phyloP scores from a whole-genome alignment of 768 basidiomycete genomes.

The Auricularia heimuer region DNA sequence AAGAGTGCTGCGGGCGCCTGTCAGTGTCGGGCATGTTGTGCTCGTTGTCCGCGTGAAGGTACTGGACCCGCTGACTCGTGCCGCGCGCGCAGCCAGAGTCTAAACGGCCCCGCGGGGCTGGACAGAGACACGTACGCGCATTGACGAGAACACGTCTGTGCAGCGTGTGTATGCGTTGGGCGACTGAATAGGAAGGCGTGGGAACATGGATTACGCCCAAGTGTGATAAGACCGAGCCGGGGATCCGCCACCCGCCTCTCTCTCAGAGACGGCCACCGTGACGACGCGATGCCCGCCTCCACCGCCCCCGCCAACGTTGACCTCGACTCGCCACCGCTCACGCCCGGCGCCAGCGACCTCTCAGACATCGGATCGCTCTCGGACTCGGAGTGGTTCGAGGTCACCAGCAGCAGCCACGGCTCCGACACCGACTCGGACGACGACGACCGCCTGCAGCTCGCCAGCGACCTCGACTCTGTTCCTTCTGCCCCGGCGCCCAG shows the following conservation, averaged over 20 bases:
- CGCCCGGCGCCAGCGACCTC: conserved; percentile 16
- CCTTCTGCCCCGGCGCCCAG: conserved; percentile 23
- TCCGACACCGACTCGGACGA: conserved; percentile 56
- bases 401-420: conserved; percentile 60
- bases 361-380: conserved; percentile 60
- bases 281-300: not conserved
- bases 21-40: too few relatives aligned
- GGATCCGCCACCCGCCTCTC: not conserved
- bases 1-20: too few relatives aligned
- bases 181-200: conserved; percentile 16
- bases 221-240: not conserved
- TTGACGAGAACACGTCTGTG: not conserved
- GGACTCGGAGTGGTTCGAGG: conserved; percentile 80
- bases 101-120: too few relatives aligned
- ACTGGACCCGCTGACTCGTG: too few relatives aligned
- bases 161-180: not conserved
- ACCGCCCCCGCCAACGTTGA: not conserved
- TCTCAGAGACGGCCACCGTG: not conserved
- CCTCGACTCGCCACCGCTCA: conserved; percentile 18
- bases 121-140: not conserved
- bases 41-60: too few relatives aligned
- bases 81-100: too few relatives aligned
- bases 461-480: conserved; percentile 22
- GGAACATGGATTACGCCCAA: conserved; percentile 16
- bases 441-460: conserved; percentile 34